These are phyloP conservation scores for Cotoneaster glaucophyllus DNA, from an alignment of 306 rosid species.

Conservation along the genomic window DNA sequence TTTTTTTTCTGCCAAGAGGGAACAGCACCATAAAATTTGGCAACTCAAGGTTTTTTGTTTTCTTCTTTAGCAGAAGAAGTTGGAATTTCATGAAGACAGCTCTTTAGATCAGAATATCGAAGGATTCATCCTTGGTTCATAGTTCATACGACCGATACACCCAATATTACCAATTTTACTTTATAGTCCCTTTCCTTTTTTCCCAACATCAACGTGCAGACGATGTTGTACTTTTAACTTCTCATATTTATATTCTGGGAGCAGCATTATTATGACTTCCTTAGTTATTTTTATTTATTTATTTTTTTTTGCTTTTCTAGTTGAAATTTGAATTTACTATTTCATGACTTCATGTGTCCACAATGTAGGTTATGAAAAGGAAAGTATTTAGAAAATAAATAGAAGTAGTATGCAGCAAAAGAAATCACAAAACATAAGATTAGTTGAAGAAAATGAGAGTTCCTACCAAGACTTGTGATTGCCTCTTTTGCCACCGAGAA, in stretches of 20 bases:
- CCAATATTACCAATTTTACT: not conserved
- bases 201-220: not conserved
- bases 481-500: constrained; percentile 92
- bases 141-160: not conserved
- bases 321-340: not conserved
- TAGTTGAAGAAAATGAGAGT: constrained; percentile 16
- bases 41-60: too few species aligned
- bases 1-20: not conserved
- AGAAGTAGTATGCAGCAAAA: not conserved
- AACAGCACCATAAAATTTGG: not conserved
- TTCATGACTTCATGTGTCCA: not conserved
- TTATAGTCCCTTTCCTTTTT: not conserved
- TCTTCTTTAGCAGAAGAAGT: not conserved
- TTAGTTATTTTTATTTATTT: too few species aligned
- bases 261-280: not conserved
- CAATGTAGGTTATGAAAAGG: not conserved
- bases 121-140: not conserved
- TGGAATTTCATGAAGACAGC: not conserved
- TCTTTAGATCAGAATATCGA: not conserved
- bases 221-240: not conserved
- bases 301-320: not conserved
- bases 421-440: not conserved
- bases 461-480: constrained; percentile 76
- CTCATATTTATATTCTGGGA: not conserved
- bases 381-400: not conserved